Evolutionary conservation across 352 stramenopile species (phyloP).

Genomic region (Aphanomyces astaci): DNA sequence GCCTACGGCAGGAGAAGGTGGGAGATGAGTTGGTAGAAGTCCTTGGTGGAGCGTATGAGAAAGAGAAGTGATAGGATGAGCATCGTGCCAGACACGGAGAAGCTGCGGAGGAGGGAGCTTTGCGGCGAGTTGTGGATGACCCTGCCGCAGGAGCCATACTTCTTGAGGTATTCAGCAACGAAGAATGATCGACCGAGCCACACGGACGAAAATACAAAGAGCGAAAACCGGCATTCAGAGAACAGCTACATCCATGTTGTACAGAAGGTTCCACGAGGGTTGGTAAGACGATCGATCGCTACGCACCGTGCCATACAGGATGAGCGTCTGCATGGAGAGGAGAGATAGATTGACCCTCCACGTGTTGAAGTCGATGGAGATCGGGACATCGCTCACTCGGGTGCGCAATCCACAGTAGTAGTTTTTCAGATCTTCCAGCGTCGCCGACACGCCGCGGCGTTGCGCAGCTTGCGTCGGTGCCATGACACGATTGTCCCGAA

Average conservation of each 20-base stretch:
- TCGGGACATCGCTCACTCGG: conserved; percentile 4
- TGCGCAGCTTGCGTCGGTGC: not conserved
- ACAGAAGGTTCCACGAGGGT: too few species aligned
- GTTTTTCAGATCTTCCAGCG: conserved; percentile 6
- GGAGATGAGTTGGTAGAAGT: not conserved
- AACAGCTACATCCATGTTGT: conserved; percentile 18
- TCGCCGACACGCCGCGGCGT: not conserved
- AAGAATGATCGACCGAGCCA: conserved; percentile 19
- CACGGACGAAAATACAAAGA: conserved; percentile 15
- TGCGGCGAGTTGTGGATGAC: not conserved
- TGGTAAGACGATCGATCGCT: too few species aligned
- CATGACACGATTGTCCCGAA: not conserved
- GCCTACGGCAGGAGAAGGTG: conserved; percentile 1
- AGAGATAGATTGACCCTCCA: conserved; percentile 20
- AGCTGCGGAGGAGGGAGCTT: conserved; percentile 8
- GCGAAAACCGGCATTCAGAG: conserved; percentile 16
- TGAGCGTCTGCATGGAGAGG: conserved; percentile 13
- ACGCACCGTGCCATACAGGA: conserved; percentile 17
- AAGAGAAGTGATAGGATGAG: conserved; percentile 7
- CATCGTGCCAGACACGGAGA: conserved; percentile 8
- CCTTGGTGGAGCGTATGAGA: not conserved
- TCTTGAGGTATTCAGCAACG: conserved; percentile 13
- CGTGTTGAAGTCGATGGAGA: conserved; percentile 22
- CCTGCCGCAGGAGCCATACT: not conserved
- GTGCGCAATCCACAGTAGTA: conserved; percentile 9